A percentile compares a stretch with the other conserved stretches of the same genome.
Evolutionary conservation across 768 basidiomycete species (phyloP).

Genomic region (Roridomyces roridus): DNA sequence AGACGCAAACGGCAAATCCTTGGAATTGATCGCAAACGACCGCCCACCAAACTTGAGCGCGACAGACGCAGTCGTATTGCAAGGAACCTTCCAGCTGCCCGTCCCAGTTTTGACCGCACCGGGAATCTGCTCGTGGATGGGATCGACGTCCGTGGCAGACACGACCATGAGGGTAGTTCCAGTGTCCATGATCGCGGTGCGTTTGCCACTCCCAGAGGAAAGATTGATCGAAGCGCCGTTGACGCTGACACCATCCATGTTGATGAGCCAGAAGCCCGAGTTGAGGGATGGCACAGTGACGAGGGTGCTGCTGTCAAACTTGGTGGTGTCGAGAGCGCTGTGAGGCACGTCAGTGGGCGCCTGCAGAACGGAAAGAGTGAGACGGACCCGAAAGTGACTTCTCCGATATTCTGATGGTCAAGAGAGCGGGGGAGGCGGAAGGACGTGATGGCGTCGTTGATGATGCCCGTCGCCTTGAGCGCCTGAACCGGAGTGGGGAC

Average conservation of each 20-base stretch:
- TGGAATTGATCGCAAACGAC: conserved; percentile 15
- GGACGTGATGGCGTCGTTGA: conserved; percentile 62
- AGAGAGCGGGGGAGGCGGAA: conserved; percentile 70
- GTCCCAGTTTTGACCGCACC: conserved; percentile 7
- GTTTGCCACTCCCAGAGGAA: background rate
- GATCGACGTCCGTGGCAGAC: conserved; percentile 2
- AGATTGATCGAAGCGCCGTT: background rate
- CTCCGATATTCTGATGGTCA: conserved; percentile 59
- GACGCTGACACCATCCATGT: conserved; percentile 15
- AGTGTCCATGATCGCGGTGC: conserved; percentile 22
- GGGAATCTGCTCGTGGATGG: conserved; percentile 21
- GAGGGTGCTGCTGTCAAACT: conserved; percentile 67
- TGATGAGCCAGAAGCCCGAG: conserved; percentile 69
- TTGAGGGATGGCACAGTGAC: conserved; percentile 68
- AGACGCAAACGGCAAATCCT: conserved; percentile 19
- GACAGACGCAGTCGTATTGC: conserved; percentile 27
- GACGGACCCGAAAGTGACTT: conserved; percentile 75
- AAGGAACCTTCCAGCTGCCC: conserved; percentile 18
- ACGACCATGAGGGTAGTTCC: conserved; percentile 19
- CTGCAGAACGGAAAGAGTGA: background rate
- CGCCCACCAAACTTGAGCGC: conserved; percentile 19
- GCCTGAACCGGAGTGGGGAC: conserved; percentile 63
- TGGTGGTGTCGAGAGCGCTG: conserved; percentile 67
- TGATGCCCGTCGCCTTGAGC: conserved; percentile 53
- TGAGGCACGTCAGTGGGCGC: background rate